A percentile compares a stretch with the other conserved stretches of the same genome.
phyloP scores from a whole-genome alignment of 83 land plant species.

The Diphasiastrum complanatum region DNA sequence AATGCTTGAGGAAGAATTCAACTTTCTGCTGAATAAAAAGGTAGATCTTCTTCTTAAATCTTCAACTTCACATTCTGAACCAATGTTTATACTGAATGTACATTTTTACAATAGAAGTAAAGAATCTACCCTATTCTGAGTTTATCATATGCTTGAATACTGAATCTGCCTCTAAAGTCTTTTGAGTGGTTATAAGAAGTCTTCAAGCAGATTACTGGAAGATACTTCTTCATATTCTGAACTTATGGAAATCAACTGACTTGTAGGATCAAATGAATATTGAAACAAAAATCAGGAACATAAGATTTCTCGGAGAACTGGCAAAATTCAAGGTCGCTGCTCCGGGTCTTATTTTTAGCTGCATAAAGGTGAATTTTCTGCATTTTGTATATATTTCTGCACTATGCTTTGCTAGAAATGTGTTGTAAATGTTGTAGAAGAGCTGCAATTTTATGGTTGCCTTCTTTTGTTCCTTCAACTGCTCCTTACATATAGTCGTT shows the following conservation, averaged over 20 bases:
- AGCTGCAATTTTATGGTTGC: no score
- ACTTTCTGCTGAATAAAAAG: slow-evolving; percentile 86
- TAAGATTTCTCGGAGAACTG: slow-evolving; percentile 93
- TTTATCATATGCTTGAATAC: background rate
- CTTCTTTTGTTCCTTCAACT: no score
- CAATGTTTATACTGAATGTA: background rate
- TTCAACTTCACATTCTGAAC: background rate
- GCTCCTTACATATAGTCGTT: no score
- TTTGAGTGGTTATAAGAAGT: no score
- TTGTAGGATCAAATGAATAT: slow-evolving; percentile 98
- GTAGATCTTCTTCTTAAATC: slow-evolving; percentile 25
- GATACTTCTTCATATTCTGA: background rate
- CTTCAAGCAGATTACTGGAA: background rate
- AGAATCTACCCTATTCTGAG: background rate
- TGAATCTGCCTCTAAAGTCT: no score
- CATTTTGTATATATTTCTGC: no score
- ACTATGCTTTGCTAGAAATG: no score
- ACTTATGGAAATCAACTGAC: no score
- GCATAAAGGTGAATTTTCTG: slow-evolving; percentile 83
- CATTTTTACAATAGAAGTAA: background rate
- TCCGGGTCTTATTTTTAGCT: slow-evolving; percentile 76
- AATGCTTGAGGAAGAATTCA: slow-evolving; percentile 91
- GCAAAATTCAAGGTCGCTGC: slow-evolving; percentile 89
- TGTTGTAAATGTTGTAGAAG: no score
- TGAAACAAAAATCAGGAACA: slow-evolving; percentile 92